A percentile compares a stretch with the other conserved stretches of the same genome.
Conservation (phyloP, 1,284 basidiomycete species). For the Sporisorium reilianum region DNA sequence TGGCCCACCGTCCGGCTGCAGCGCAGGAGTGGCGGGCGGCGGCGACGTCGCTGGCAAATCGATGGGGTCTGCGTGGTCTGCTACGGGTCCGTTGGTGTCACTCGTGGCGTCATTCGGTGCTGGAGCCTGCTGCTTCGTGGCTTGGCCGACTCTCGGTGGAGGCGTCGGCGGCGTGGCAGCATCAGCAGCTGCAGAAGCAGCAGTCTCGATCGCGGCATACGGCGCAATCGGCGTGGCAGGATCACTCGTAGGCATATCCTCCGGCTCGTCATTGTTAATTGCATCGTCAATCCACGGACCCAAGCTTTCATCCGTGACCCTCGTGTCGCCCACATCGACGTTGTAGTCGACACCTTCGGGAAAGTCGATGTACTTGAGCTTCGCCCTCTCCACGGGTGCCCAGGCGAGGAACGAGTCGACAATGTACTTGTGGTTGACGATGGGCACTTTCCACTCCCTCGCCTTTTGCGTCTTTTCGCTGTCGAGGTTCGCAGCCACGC, state of each 20-base stretch:
- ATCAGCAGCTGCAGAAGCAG: not conserved
- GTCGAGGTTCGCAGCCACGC: constrained; percentile 83
- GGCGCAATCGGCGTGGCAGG: constrained; percentile 8
- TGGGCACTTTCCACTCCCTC: constrained; percentile 81
- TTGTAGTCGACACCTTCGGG: constrained; percentile 39
- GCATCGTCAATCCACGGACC: constrained; percentile 50
- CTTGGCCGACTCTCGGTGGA: not conserved
- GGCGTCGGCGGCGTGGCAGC: not conserved
- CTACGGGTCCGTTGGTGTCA: not conserved
- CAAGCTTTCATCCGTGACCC: constrained; percentile 43
- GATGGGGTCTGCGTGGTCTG: constrained; percentile 8
- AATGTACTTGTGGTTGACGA: constrained; percentile 89
- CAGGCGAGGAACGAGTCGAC: constrained; percentile 79
- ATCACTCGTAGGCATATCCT: constrained; percentile 39
- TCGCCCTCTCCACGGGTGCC: constrained; percentile 33
- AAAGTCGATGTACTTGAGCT: constrained; percentile 51
- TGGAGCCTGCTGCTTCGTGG: not conserved
- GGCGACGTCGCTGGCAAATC: constrained; percentile 8
- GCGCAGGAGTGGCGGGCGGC: constrained; percentile 23
- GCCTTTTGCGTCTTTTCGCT: constrained; percentile 83
- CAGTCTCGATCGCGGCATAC: constrained; percentile 12
- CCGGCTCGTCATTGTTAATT: constrained; percentile 44
- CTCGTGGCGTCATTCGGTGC: not conserved
- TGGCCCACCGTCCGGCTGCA: not conserved
- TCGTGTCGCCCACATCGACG: constrained; percentile 25